Conservation (phyloP, 2,329 filamentous ascomycete species). For the Venturia oleaginea region DNA sequence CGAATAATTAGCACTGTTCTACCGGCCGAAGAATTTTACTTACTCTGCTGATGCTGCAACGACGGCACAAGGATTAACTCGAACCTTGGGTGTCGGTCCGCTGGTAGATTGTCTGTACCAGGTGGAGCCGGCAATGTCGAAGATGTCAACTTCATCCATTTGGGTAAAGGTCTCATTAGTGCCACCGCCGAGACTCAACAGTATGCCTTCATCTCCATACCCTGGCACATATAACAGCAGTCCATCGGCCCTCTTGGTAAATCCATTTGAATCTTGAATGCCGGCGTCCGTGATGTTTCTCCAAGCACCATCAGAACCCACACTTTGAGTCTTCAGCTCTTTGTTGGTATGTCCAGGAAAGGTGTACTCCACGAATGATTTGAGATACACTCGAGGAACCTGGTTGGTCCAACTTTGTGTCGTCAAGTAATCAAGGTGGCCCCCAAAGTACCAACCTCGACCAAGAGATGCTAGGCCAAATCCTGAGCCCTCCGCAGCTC, state of each 20-base stretch:
- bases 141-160: conserved; percentile 72
- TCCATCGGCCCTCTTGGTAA: conserved; percentile 66
- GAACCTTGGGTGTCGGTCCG: conserved; percentile 49
- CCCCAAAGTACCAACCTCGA: conserved; percentile 70
- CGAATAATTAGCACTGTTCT: conserved; percentile 10
- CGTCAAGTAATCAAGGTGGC: conserved; percentile 58
- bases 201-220: conserved; percentile 63
- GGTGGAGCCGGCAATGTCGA: conserved; percentile 58
- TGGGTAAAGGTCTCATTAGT: conserved; percentile 55
- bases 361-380: conserved; percentile 66
- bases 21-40: conserved; percentile 14
- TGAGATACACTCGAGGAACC: conserved; percentile 57
- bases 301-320: conserved; percentile 54
- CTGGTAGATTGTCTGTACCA: conserved; percentile 69
- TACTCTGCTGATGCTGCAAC: conserved; percentile 60
- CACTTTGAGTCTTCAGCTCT: conserved; percentile 41
- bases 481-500: conserved; percentile 65
- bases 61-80: conserved; percentile 61
- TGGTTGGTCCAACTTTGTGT: conserved; percentile 60
- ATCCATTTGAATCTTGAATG: conserved; percentile 51
- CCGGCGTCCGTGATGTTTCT: conserved; percentile 67
- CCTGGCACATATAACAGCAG: conserved; percentile 67
- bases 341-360: conserved; percentile 61
- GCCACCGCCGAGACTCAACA: conserved; percentile 71
- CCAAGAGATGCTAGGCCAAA: conserved; percentile 61